Base-by-base conservation (phyloP, 345 rosid species). In the Citrus glauca region DNA sequence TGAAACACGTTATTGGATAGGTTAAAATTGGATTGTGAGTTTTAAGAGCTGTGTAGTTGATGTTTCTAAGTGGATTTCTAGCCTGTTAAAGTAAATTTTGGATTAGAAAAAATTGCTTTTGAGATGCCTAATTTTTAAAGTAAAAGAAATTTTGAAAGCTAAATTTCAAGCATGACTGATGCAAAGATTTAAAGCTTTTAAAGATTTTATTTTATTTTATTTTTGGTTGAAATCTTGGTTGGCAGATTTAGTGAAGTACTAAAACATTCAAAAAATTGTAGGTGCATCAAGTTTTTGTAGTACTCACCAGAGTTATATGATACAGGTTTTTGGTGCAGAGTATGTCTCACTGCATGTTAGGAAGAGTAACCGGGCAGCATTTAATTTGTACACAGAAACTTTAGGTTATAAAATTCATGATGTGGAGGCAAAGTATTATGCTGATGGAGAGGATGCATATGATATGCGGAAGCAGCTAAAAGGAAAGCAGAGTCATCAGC, bases 371-470 rank as follows among this genome's bases (percentile, higher is more conserved):
- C 82, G 98, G 74, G 99, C 99, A 7, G 99, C 99, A 1, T 96
- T 94, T 80, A 88, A 96, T 84, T 86, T 96, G 53, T 96, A 96
- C 77, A 90, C 97, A 0, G 93, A 90, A 85, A 96, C 98, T 0
- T 79, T 96, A 77, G 93, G 93, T 6, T 96, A 96, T 83, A 88
- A 91, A 86, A 95, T 95, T 80, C 86, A 95, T 73, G 99, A 95
- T 71, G 87, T 95, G 45, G 99, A 95, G 85, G 99, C 99, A 0
- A 94, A 96, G 87, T 96, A 96, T 79, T 96, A 96, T 73, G 99
- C 99, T 0, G 99, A 96, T 76, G 99, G 99, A 37, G 99, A 96
- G 87, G 99, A 96, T 69, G 99, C 99, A 10, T 96, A 94, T 81
- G 99, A 96, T 61, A 96, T 96, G 99, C 81, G 98, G 78, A 96